These are phyloP conservation scores for Auriscalpium vulgare DNA, from an alignment of 768 basidiomycete species.

Conservation along the genomic window DNA sequence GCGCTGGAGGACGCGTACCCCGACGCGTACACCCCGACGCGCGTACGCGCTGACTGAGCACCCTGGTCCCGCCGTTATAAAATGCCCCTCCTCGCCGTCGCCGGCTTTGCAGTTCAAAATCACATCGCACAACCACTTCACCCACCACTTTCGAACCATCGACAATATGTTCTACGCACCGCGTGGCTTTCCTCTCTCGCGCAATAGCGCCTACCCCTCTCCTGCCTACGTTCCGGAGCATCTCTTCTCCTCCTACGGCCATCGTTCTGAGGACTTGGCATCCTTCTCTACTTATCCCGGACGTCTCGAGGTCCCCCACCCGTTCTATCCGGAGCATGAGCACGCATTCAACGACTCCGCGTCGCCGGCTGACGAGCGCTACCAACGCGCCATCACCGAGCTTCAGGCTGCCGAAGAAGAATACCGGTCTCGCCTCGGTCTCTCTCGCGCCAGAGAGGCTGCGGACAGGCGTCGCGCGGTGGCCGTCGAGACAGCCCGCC, in stretches of 20 bases:
- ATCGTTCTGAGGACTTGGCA: not conserved
- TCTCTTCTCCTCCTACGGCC: not conserved
- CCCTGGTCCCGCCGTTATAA: not conserved
- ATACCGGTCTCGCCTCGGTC: not conserved
- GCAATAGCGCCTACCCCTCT: not conserved
- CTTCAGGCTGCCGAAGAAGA: constrained; percentile 7
- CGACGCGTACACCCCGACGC: no score
- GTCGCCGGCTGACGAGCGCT: not conserved
- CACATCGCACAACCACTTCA: not conserved
- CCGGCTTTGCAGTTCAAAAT: not conserved
- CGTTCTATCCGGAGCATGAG: not conserved
- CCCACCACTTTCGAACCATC: not conserved
- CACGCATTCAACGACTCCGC: not conserved
- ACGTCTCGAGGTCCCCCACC: not conserved
- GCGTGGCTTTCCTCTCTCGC: no score
- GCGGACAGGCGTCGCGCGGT: not conserved
- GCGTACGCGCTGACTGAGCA: not conserved
- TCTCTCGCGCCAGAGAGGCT: constrained; percentile 1
- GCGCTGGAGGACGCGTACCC: not conserved
- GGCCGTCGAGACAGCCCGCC: not conserved
- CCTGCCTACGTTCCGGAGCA: not conserved
- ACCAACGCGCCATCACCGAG: constrained; percentile 8
- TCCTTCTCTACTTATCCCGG: not conserved
- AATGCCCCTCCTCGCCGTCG: not conserved
- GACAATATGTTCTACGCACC: no score